phyloP scores from a whole-genome alignment of 306 rosid species.

The Castanea crenata region DNA sequence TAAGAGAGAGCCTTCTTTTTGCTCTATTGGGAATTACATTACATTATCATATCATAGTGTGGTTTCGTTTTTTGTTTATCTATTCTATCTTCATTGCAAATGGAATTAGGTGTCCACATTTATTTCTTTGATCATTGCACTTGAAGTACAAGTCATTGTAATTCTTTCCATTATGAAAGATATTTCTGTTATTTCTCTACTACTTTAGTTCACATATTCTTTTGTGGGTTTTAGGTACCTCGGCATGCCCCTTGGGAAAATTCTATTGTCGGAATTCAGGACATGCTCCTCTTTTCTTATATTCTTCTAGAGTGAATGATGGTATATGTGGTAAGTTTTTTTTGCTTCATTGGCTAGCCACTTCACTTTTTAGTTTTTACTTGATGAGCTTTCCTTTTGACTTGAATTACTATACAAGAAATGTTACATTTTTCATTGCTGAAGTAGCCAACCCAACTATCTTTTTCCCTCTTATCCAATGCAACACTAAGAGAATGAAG shows the following conservation, averaged over 20 bases:
- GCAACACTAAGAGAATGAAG: no score
- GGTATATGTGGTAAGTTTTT: constrained; percentile 81
- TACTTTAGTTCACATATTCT: neutral
- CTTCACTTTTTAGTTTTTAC: neutral
- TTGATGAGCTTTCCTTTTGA: neutral
- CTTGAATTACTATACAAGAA: neutral
- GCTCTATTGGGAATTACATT: neutral
- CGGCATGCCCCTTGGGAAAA: constrained; percentile 86
- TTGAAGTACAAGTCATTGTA: neutral
- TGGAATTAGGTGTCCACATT: neutral
- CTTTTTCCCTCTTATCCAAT: no score
- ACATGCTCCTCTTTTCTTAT: constrained; percentile 50
- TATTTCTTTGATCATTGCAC: neutral
- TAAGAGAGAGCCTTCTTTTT: no score
- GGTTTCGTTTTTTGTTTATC: neutral
- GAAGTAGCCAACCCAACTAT: neutral
- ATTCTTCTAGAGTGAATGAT: constrained; percentile 92
- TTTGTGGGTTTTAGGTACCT: constrained; percentile 60
- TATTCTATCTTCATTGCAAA: neutral
- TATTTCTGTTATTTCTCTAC: neutral
- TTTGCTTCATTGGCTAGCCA: neutral
- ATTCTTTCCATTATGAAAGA: neutral
- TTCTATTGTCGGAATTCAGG: constrained; percentile 81
- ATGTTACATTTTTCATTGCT: neutral
- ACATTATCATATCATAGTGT: neutral